These are phyloP conservation scores for Hemisphaericaspora nanyangensis DNA, from an alignment of 805 yeast species.

Conservation along the genomic window DNA sequence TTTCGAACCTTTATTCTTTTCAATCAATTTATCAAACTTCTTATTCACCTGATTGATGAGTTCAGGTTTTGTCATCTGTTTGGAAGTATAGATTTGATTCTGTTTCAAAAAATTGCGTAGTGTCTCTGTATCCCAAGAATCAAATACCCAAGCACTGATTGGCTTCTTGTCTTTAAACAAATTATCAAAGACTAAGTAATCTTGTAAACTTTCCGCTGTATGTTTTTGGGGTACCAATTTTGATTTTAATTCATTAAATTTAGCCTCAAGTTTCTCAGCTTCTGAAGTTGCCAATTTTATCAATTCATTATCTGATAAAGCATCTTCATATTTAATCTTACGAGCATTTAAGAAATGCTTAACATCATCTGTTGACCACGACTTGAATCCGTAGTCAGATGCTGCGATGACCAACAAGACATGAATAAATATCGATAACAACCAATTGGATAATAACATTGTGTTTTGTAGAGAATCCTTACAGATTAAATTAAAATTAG, in stretches of 20 bases:
- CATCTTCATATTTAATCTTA: slow-evolving; percentile 18
- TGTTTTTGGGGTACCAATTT: slow-evolving; percentile 4
- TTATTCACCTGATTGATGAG: slow-evolving; percentile 39
- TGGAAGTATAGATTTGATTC: slow-evolving; percentile 24
- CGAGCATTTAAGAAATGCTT: slow-evolving; percentile 27
- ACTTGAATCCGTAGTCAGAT: slow-evolving; percentile 1
- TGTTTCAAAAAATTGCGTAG: slow-evolving; percentile 29
- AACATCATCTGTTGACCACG: slow-evolving; percentile 19
- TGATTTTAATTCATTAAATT: background rate
- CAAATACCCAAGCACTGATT: slow-evolving; percentile 44
- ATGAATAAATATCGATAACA: background rate
- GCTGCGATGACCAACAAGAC: background rate
- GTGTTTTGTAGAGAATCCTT: too few species aligned
- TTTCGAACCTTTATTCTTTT: slow-evolving; percentile 35
- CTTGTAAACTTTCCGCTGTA: slow-evolving; percentile 4
- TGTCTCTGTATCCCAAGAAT: slow-evolving; percentile 39
- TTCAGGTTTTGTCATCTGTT: slow-evolving; percentile 31
- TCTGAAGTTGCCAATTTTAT: slow-evolving; percentile 22
- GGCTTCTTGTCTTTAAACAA: slow-evolving; percentile 4
- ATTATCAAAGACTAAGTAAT: slow-evolving; percentile 5
- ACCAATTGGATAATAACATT: background rate
- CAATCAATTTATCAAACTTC: slow-evolving; percentile 37
- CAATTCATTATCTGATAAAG: slow-evolving; percentile 18
- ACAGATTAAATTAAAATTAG: too few species aligned
- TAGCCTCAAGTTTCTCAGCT: slow-evolving; percentile 15